Evolutionary conservation across 768 basidiomycete genomes (phyloP), one percentile per base, ranked within the genome.

Genomic region (Steccherinum ochraceum): DNA sequence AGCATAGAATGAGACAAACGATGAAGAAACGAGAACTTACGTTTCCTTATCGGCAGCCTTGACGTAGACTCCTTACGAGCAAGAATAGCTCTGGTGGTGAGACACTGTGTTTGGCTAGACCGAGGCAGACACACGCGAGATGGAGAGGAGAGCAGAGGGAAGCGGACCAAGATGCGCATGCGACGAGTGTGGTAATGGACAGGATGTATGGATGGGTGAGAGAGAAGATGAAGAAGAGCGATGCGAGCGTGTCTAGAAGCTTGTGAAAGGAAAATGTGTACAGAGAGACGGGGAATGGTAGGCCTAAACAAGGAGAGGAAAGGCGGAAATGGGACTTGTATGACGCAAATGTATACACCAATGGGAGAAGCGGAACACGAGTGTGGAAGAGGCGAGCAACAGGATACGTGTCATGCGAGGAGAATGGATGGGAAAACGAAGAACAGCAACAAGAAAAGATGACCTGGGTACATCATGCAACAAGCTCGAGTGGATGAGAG

Each of bases 11-110:
- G 4, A 24, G 45, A 40, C 5, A 49, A 40, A 30, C 18, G 24
- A 44, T 18, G 20, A 16, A 5, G 79, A 41, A 12, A 44, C 16
- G 13, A 45, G 4, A 72, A 64, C 79, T 54, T 45, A 57, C 54
- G 91, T 95, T 67, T 88, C 92, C 87, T 95, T 95, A 68, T 96
- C 93, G 27, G 87, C 78, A 12, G 93, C 94, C 42, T 78, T 78
- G 48, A 97, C 92, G 69, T 91, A 55, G 86, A 87, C 65, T 89
- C 86, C 61, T 91, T 92, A 55, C 94, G 94, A 43, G 93, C 87
- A 56, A 98, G 88, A 61, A 98, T 94, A 73, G n/a, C n/a, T n/a
- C n/a, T n/a, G 12, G 24, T 13, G 12, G 20, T 11, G 23, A 40
- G 13, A 18, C 20, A 24, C 24, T 12, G 35, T 45, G 50, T 35